These are phyloP conservation scores for Coemansia furcata DNA, from an alignment of 192 early-diverging fungal genomes.

Conservation along the genomic window DNA sequence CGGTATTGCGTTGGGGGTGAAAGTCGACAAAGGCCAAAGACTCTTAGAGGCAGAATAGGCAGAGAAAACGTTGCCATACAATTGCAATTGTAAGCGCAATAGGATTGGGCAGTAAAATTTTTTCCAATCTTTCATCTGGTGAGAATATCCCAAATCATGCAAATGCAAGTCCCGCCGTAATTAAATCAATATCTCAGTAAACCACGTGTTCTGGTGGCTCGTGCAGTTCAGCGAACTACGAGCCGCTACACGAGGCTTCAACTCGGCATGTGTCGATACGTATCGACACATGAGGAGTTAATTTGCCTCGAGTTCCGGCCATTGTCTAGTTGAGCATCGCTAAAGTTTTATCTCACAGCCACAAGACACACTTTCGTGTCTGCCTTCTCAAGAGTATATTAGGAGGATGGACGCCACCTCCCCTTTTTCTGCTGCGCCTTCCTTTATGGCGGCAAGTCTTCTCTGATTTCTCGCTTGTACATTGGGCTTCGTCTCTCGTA, in stretches of 20 bases:
- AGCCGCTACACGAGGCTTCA: not conserved
- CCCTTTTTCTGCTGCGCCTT: not conserved
- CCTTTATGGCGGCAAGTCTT: not conserved
- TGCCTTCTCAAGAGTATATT: not conserved
- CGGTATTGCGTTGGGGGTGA: not conserved
- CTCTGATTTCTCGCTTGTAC: not conserved
- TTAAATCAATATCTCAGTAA: not conserved
- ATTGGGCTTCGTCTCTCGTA: not conserved
- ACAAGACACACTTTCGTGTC: not conserved
- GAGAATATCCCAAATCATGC: not conserved
- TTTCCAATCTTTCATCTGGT: not conserved
- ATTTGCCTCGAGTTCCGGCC: not conserved
- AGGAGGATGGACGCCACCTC: not conserved
- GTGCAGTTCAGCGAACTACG: not conserved
- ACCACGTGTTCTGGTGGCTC: conserved; percentile 40
- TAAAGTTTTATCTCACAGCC: too few species aligned
- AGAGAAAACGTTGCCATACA: not conserved
- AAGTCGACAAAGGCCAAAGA: not conserved
- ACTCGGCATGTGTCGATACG: not conserved
- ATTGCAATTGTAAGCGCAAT: not conserved
- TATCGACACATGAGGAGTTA: not conserved
- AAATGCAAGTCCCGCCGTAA: not conserved
- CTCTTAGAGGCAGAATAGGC: not conserved
- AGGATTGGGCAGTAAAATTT: not conserved
- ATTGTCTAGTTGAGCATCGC: not conserved